These are phyloP conservation scores for Pythium aphanidermatum DNA, from an alignment of 352 stramenopile species.

Conservation along the genomic window DNA sequence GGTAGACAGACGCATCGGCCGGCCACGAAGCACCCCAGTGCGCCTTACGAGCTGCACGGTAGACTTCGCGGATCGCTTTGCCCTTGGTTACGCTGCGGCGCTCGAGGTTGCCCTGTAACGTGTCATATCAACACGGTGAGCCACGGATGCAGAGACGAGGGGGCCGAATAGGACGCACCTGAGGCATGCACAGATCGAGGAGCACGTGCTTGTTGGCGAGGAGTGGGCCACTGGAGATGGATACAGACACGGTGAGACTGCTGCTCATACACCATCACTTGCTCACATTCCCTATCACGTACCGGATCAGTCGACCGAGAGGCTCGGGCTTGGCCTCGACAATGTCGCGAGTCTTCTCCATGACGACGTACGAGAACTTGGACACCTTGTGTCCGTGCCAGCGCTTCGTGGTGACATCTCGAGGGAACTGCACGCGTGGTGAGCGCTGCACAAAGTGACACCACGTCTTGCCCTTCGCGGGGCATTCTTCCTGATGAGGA, in stretches of 20 bases:
- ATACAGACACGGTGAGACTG: too few species aligned
- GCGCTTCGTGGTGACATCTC: slow-evolving; percentile 67
- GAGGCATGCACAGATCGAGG: slow-evolving; percentile 75
- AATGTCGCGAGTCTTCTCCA: slow-evolving; percentile 55
- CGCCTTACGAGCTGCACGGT: slow-evolving; percentile 74
- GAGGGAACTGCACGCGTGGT: slow-evolving; percentile 62
- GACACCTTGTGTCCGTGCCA: slow-evolving; percentile 80
- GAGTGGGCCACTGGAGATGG: slow-evolving; percentile 35
- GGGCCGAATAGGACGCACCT: slow-evolving; percentile 31
- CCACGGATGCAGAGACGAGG: too few species aligned
- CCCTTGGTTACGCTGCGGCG: slow-evolving; percentile 70
- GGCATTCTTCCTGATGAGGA: slow-evolving; percentile 70
- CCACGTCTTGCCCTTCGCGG: slow-evolving; percentile 64
- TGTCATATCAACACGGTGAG: slow-evolving; percentile 3
- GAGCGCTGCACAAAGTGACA: slow-evolving; percentile 85
- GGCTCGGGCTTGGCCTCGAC: slow-evolving; percentile 22
- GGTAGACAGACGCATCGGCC: slow-evolving; percentile 54
- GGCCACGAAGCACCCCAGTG: slow-evolving; percentile 79
- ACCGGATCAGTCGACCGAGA: slow-evolving; percentile 60
- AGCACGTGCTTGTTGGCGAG: slow-evolving; percentile 73
- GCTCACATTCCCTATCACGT: slow-evolving; percentile 1
- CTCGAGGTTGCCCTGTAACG: slow-evolving; percentile 57
- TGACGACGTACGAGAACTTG: slow-evolving; percentile 83
- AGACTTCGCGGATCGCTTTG: slow-evolving; percentile 71
- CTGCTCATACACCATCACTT: too few species aligned